Conservation (phyloP, 768 basidiomycete species). For the Pseudohyphozyma bogoriensis region DNA sequence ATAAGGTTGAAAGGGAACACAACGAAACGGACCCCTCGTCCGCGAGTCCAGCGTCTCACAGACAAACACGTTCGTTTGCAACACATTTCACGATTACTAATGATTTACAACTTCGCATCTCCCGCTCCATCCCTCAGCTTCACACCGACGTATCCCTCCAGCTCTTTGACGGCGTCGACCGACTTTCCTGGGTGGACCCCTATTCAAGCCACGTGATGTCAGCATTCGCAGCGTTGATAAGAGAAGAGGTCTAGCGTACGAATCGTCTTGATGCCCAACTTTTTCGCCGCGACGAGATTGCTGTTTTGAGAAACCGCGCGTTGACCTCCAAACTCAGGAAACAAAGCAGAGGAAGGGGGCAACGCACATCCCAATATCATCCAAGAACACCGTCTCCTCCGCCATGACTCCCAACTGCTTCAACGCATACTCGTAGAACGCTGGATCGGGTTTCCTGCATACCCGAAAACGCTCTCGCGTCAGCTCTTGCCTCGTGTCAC, state of each 20-base stretch:
- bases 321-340: neutral
- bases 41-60: too few species aligned
- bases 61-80: too few species aligned
- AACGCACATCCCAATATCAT: conserved; percentile 23
- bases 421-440: conserved; percentile 16
- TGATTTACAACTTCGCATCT: conserved; percentile 11
- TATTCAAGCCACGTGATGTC: neutral
- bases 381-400: conserved; percentile 25
- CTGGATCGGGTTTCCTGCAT: conserved; percentile 22
- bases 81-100: too few species aligned
- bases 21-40: too few species aligned
- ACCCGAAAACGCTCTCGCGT: neutral
- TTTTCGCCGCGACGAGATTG: conserved; percentile 13
- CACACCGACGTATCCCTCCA: conserved; percentile 2
- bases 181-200: conserved; percentile 6
- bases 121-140: neutral
- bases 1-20: too few species aligned
- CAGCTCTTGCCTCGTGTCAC: neutral
- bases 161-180: conserved; percentile 3
- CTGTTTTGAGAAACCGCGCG: neutral
- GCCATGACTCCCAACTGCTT: conserved; percentile 9
- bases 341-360: neutral
- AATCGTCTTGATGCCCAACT: conserved; percentile 19
- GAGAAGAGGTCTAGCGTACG: conserved; percentile 2
- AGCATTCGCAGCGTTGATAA: neutral